Evolutionary conservation across 1,284 basidiomycete species (phyloP), one percentile per base, ranked within the genome.

Genomic region (Trametes sp.): DNA sequence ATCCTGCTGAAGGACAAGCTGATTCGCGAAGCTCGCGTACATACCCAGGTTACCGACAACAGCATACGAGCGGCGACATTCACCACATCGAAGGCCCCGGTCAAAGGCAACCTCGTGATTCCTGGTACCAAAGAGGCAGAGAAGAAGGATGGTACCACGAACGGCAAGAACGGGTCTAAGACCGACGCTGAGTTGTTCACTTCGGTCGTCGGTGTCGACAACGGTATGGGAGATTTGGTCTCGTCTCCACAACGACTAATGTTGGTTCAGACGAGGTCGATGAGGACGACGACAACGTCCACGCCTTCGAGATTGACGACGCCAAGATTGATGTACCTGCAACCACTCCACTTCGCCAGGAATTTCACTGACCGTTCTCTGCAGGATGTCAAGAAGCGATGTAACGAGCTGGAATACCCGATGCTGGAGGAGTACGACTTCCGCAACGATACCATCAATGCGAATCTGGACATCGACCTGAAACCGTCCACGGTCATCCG

Each of bases 381-480:
- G 28, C 59, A 95, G 93, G 93, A 93, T 65, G 94, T 97, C 59
- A 96, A 96, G 77, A 93, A 93, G 70, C 88, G 93, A 45, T 98
- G 96, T 74, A 95, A 95, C 70, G 95, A 97, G 69, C 85, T 98
- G 45, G 95, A 98, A 73, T 95, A 96, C 68, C 96, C 96, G 2
- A 97, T 98, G 86, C 82, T 98, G 53, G 96, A 98, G 76, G 96
- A 98, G 77, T 98, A 98, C 74, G 96, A 98, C 76, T 98, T 98
- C 82, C 85, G 95, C 45, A 97, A 98, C 72, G 96, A 98, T 76
- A 95, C 93, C 0, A 80, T 94, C 67, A 98, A 98, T 73, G 86
- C 96, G 31, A 96, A 97, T 75, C 84, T 98, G 57, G 96, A 98
- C 73, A 98, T 98, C 64, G 96, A 98, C 78, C 85, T 98, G 59